Evolutionary conservation across 2,329 filamentous ascomycete genomes (phyloP), one percentile per base, ranked within the genome.

Genomic region (Botryosphaeria agaves): DNA sequence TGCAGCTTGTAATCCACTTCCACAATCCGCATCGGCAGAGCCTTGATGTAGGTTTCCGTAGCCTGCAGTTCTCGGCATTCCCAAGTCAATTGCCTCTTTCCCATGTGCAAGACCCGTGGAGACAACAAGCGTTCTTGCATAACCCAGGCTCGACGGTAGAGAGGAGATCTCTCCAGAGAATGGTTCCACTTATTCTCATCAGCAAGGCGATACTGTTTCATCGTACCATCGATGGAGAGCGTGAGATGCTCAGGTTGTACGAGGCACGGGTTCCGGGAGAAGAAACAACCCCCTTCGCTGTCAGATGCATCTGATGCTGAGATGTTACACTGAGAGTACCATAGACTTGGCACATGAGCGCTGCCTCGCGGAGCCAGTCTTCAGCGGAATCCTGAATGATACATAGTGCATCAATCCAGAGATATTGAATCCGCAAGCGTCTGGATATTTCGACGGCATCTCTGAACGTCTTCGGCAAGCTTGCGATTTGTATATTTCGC

Each of bases 331-430:
- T 7, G 20, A 17, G 30, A 31, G 23, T 31, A 20, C 14, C 16
- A 14, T 31, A 31, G 5, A 31, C 16, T 26, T 14, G 14, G 9
- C 16, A 19, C 30, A 31, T 31, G 21, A 26, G 20, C 11, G 15
- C 8, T 12, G 30, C 18, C 20, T 31, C 20, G 9, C 11, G 21
- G 8, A n/a, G 7, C 20, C 30, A 31, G 16, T 31, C 30, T 18
- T 26, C 14, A 5, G 16, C 18, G 9, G 30, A 31, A 18, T 31
- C 30, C 18, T 31, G 30, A 12, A 31, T 31, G 16, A 31, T 31
- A 15, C 30, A 31, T n/a, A n/a, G n/a, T n/a, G n/a, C n/a, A 26
- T 31, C 30, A n/a, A 31, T 31, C 30, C 30, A 31, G 11, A 31
- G n/a, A 16, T 26, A 31, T 7, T 26, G 25, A 12, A 26, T 14